phyloP scores from a whole-genome alignment of 1,284 basidiomycete species.

The Chalciporus piperatoides region DNA sequence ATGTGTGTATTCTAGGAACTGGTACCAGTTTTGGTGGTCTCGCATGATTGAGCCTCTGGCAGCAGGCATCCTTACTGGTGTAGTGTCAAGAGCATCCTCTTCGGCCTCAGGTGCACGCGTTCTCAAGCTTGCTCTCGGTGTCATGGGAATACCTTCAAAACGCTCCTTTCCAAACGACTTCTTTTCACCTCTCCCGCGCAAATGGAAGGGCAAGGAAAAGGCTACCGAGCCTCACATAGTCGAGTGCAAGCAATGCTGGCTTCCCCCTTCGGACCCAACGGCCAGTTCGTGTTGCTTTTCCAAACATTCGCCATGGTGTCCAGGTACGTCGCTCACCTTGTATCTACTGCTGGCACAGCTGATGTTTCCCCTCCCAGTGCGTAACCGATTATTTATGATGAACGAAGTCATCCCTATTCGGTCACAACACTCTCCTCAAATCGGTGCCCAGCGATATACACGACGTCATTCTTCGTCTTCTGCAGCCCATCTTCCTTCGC shows the following conservation, averaged over 20 bases:
- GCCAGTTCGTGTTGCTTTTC: constrained; percentile 39
- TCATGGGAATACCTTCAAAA: constrained; percentile 29
- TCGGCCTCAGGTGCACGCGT: constrained; percentile 14
- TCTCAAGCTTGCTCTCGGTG: constrained; percentile 21
- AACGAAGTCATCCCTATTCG: constrained; percentile 31
- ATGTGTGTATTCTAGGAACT: background rate
- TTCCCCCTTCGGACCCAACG: constrained; percentile 27
- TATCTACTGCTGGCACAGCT: constrained; percentile 7
- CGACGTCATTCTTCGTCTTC: constrained; percentile 30
- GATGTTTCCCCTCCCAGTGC: constrained; percentile 18
- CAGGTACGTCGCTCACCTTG: constrained; percentile 24
- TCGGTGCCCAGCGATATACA: constrained; percentile 25
- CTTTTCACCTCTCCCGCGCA: constrained; percentile 51
- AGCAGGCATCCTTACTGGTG: constrained; percentile 17
- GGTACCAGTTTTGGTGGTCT: constrained; percentile 1
- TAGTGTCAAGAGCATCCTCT: constrained; percentile 19
- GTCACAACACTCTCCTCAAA: constrained; percentile 18
- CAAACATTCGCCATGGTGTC: constrained; percentile 43
- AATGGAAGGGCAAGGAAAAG: constrained; percentile 50
- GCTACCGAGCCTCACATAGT: constrained; percentile 32
- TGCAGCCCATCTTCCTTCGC: constrained; percentile 21
- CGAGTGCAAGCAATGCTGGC: constrained; percentile 27
- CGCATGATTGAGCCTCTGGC: constrained; percentile 32
- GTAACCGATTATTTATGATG: constrained; percentile 34
- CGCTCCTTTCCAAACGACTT: constrained; percentile 42